A percentile compares a stretch with the other conserved stretches of the same genome.
Evolutionary conservation across 495 filamentous ascomycete genomes (phyloP).

Genomic region (Lasiosphaeris hirsuta): DNA sequence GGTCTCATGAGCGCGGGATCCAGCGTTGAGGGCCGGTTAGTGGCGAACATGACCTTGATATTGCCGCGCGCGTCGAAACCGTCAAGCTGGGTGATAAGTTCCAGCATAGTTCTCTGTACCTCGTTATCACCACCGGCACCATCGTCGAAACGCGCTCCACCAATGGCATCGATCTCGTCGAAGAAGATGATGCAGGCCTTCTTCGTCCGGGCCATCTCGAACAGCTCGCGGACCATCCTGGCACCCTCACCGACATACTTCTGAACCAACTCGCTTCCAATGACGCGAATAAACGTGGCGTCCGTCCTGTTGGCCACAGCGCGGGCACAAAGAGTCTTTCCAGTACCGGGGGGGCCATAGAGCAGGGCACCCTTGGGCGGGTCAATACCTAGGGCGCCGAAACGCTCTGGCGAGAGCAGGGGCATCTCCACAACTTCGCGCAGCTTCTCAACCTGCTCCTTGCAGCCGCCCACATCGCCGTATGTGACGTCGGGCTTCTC

Average conservation of each 20-base stretch:
- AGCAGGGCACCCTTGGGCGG: slow-evolving; percentile 96
- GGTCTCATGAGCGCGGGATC: slow-evolving; percentile 97
- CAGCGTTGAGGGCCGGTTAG: slow-evolving; percentile 91
- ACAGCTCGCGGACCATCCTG: slow-evolving; percentile 95
- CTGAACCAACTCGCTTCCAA: slow-evolving; percentile 94
- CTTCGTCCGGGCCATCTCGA: slow-evolving; percentile 99
- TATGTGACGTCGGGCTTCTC: slow-evolving; percentile 99
- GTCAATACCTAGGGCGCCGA: slow-evolving; percentile 96
- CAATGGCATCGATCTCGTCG: slow-evolving; percentile 97
- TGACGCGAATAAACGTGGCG: slow-evolving; percentile 97
- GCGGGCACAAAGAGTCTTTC: slow-evolving; percentile 96
- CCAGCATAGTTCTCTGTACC: slow-evolving; percentile 98
- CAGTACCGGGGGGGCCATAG: slow-evolving; percentile 95
- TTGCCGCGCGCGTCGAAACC: slow-evolving; percentile 97
- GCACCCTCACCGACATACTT: slow-evolving; percentile 99
- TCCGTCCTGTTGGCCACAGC: slow-evolving; percentile 97
- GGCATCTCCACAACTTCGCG: slow-evolving; percentile 99
- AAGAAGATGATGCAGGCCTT: slow-evolving; percentile 99
- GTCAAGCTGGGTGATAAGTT: slow-evolving; percentile 96
- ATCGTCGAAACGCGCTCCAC: slow-evolving; percentile 97
- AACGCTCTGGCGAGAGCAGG: slow-evolving; percentile 90
- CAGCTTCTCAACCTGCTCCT: slow-evolving; percentile 98
- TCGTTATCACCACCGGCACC: slow-evolving; percentile 98
- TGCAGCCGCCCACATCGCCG: slow-evolving; percentile 97
- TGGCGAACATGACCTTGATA: slow-evolving; percentile 99